Conservation (phyloP, 2,329 filamentous ascomycete genomes). For the Pseudocercospora fuligena region DNA sequence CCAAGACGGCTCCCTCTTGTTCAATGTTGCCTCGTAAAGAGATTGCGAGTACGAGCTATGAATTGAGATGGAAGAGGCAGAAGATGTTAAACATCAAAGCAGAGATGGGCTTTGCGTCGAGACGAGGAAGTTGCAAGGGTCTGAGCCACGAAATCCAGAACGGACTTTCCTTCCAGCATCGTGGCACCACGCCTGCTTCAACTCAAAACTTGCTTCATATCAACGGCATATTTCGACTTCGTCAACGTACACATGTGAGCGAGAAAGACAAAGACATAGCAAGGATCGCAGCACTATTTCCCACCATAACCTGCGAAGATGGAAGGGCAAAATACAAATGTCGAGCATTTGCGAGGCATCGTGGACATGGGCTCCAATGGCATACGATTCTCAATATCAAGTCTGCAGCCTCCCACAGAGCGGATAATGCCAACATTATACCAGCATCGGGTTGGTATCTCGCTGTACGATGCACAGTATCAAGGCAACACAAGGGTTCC, state of each 20-base stretch:
- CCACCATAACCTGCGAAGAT: background rate
- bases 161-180: too few species aligned
- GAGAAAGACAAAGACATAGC: background rate
- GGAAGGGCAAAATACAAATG: conserved; percentile 16
- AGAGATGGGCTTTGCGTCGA: too few species aligned
- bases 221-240: background rate
- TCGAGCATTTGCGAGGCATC: conserved; percentile 37
- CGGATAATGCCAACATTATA: conserved; percentile 79
- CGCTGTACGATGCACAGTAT: conserved; percentile 79
- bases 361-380: conserved; percentile 70
- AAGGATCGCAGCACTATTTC: background rate
- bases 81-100: too few species aligned
- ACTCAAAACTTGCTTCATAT: background rate
- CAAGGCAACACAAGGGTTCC: conserved; percentile 51
- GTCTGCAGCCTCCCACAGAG: conserved; percentile 71
- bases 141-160: too few species aligned
- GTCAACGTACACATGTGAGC: background rate
- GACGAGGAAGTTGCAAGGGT: too few species aligned
- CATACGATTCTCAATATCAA: conserved; percentile 88
- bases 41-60: too few species aligned
- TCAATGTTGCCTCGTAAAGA: too few species aligned
- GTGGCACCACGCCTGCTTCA: too few species aligned
- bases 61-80: too few species aligned
- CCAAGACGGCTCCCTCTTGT: too few species aligned
- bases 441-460: conserved; percentile 78